Conservation (phyloP, 371 early-diverging fungal species). For the Catenaria anguillulae region DNA sequence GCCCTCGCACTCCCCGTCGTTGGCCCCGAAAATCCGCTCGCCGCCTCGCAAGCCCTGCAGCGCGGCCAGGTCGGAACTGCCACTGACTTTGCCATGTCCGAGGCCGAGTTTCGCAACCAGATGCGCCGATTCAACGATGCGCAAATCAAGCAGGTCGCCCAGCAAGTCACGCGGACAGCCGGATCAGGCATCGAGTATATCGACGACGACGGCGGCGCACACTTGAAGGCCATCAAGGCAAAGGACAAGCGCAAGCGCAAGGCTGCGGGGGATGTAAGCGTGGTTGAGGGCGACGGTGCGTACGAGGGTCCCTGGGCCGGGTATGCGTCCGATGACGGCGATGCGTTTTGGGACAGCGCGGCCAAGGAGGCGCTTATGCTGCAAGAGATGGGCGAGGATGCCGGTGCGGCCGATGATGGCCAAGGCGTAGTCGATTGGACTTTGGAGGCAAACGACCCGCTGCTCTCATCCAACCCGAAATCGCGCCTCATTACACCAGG, state of each 20-base stretch:
- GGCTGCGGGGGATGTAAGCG: constrained; percentile 56
- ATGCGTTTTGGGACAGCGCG: constrained; percentile 4
- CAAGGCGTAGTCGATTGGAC: background rate
- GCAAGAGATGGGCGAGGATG: background rate
- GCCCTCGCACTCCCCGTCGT: constrained; percentile 46
- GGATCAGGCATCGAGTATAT: constrained; percentile 14
- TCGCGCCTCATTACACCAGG: constrained; percentile 12
- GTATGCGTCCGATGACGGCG: constrained; percentile 54
- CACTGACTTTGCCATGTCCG: constrained; percentile 15
- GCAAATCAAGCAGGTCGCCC: constrained; percentile 23
- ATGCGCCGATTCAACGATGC: constrained; percentile 14
- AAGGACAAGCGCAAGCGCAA: constrained; percentile 50
- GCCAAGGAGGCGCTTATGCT: constrained; percentile 1
- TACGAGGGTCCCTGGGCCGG: constrained; percentile 94
- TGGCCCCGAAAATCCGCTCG: constrained; percentile 67
- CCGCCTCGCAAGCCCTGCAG: no score
- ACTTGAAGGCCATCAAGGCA: background rate
- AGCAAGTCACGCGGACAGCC: constrained; percentile 5
- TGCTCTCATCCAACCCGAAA: background rate
- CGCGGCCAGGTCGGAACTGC: constrained; percentile 9
- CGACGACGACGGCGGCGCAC: background rate
- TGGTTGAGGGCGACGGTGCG: constrained; percentile 60
- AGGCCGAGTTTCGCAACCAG: constrained; percentile 15
- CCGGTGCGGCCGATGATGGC: background rate
- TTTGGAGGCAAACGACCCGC: background rate